These are phyloP conservation scores for Suhomyces emberorum DNA, from an alignment of 805 yeast genomes.

Conservation along the genomic window DNA sequence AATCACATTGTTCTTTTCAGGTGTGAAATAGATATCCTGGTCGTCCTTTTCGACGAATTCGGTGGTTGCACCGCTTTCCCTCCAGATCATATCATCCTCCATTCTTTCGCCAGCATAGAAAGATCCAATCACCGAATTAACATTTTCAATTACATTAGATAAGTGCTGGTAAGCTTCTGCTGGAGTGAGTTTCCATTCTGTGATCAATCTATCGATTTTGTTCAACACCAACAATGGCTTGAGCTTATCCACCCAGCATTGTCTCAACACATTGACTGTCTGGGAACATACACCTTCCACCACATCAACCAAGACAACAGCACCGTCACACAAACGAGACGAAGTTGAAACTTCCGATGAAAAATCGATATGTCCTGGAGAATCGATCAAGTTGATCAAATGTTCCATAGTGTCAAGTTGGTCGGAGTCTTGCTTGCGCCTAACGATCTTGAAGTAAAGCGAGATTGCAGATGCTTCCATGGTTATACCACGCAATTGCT, in stretches of 20 bases:
- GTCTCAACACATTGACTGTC: constrained; percentile 90
- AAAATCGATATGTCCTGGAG: constrained; percentile 99
- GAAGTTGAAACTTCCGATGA: constrained; percentile 96
- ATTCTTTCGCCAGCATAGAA: constrained; percentile 90
- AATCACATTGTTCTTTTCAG: constrained; percentile 82
- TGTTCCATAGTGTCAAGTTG: constrained; percentile 60
- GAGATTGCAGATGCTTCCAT: constrained; percentile 98
- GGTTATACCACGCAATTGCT: constrained; percentile 92
- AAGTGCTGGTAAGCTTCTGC: constrained; percentile 82
- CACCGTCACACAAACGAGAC: constrained; percentile 94
- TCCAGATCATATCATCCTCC: constrained; percentile 78
- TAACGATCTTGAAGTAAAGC: constrained; percentile 73
- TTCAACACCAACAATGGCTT: constrained; percentile 86
- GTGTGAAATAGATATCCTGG: constrained; percentile 79
- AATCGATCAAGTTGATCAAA: constrained; percentile 87
- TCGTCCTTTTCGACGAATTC: constrained; percentile 76
- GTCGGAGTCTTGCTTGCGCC: constrained; percentile 29
- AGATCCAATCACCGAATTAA: constrained; percentile 90
- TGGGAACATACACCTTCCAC: constrained; percentile 99
- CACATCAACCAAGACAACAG: constrained; percentile 90
- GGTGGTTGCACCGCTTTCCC: constrained; percentile 55
- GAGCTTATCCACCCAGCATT: constrained; percentile 90
- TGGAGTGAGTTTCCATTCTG: constrained; percentile 79
- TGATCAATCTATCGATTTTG: constrained; percentile 82
- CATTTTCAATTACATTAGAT: constrained; percentile 80